Base-by-base conservation (phyloP, 768 basidiomycete species). In the Crepidotus variabilis region DNA sequence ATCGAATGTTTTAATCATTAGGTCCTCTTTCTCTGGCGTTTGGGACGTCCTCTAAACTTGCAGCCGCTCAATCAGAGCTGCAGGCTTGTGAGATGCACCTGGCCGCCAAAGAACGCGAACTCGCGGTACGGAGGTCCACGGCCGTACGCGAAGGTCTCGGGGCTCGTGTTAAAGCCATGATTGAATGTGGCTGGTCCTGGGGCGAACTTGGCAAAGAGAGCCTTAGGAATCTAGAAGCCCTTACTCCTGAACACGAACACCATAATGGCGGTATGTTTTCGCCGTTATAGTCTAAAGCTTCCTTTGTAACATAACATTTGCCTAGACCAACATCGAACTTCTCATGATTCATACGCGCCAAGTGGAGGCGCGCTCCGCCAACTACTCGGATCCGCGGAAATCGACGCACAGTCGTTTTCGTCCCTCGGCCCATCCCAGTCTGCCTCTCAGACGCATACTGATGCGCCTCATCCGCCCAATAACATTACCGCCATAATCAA, bases 41-140 rank as follows among this genome's bases (percentile, higher is more conserved):
- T 51, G 64, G 67, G 4, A 64, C 73, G 2, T 71, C 73, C 11
- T 66, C 72, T n/a, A 90, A 89, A 64, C 77, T 90, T 7, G 73
- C 74, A 0, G 72, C 81, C 2, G 89, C 90, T 0, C 91, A 92
- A 60, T 74, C 85, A 0, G 88, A 92, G 60, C 74, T 93, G 18
- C 90, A 91, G 62, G 92, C 89, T 8, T 94, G 92, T 67, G 91
- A 94, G 65, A 74, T 80, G 0, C 87, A 87, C 54, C 77, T 94
- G 1, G 85, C 85, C 0, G 57, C 72, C 23, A 90, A 90, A 66
- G 90, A 94, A 65, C 77, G 71, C 18, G 86, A 86, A 56, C 77
- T 92, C 6, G 79, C 79, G 5, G 63, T 65, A 0, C 71, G 78
- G 49, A 76, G 90, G 0, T 67, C 73, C n/a, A 72, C 72, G n/a